These are phyloP conservation scores for Colletotrichum plurivorum DNA, from an alignment of 2,329 filamentous ascomycete species.

Conservation along the genomic window DNA sequence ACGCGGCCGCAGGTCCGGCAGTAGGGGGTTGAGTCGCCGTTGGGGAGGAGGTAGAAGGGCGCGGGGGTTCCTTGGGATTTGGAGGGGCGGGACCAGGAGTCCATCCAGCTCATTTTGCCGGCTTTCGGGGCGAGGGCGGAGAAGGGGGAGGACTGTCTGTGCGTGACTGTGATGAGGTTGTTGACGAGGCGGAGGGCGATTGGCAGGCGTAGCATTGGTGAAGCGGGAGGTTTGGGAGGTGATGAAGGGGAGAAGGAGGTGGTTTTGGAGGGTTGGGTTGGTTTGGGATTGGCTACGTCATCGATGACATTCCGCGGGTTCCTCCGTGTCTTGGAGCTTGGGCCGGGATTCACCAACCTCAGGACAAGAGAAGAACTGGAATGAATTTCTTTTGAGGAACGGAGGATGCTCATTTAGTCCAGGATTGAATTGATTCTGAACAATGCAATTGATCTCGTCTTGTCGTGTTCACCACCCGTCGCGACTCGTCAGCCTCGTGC, in stretches of 20 bases:
- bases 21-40: constrained; percentile 65
- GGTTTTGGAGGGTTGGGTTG: constrained; percentile 14
- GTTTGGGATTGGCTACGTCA: constrained; percentile 32
- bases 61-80: constrained; percentile 61
- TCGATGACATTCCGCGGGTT: constrained; percentile 23
- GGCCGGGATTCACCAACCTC: background rate
- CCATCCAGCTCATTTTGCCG: constrained; percentile 58
- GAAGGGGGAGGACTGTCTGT: background rate
- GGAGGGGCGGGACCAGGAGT: constrained; percentile 56
- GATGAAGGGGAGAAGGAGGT: background rate
- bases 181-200: background rate
- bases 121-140: constrained; percentile 5
- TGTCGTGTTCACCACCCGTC: no score
- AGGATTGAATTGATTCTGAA: no score
- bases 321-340: background rate
- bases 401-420: no score
- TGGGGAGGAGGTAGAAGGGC: constrained; percentile 66
- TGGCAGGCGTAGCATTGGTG: background rate
- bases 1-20: constrained; percentile 71
- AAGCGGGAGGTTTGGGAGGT: background rate
- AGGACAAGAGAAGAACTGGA: no score
- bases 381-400: no score
- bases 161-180: no score
- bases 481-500: no score
- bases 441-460: no score